Base-by-base conservation (phyloP, 176 grass and related monocot genomes). In the Leersia perrieri region DNA sequence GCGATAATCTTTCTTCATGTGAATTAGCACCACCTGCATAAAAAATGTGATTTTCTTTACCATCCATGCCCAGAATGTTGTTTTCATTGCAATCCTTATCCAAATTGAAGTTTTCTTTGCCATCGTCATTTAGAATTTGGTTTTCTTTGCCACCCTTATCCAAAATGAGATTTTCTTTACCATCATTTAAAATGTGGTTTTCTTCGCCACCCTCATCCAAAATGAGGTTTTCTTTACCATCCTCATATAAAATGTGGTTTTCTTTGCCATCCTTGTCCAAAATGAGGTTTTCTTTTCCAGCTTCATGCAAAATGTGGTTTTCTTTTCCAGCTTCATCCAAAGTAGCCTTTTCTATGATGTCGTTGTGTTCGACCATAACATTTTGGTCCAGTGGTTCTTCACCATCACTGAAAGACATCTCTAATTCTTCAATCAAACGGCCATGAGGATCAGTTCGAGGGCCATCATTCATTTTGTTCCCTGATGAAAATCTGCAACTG, bases 371-470 rank as follows among this genome's bases (percentile, higher is more conserved):
- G 41, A n/a, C 63, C 16, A 70, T 3, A 11, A 25, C n/a, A 66
- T 71, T 40, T 9, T 75, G 75, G 35, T 87, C 80, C 26, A 42
- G 33, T 44, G 33, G 53, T 63, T 87, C 84, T 65, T 84, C 80
- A 47, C 12, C 49, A 11, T 91, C 80, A 34, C 70, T 87, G 9
- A 91, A 87, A 87, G 84, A 91, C 76, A 66, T 87, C 75, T 91
- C 89, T 35, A 87, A 25, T 80, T 91, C 84, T 66, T 91, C 76
- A 91, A 91, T 91, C 70, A 91, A 80, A 22, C 70, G 81, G 28
- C 80, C 80, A 70, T 87, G 84, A 6, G 89, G 85, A 80, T 87
- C 81, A 58, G 18, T 75, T 36, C 64, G 76, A 10, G 84, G 41
- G 20, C 49, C 55, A 75, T 84, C 41, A 72, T 82, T 73, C 29